Base-by-base conservation (phyloP, 2,329 filamentous ascomycete genomes). In the Pyricularia grisea region DNA sequence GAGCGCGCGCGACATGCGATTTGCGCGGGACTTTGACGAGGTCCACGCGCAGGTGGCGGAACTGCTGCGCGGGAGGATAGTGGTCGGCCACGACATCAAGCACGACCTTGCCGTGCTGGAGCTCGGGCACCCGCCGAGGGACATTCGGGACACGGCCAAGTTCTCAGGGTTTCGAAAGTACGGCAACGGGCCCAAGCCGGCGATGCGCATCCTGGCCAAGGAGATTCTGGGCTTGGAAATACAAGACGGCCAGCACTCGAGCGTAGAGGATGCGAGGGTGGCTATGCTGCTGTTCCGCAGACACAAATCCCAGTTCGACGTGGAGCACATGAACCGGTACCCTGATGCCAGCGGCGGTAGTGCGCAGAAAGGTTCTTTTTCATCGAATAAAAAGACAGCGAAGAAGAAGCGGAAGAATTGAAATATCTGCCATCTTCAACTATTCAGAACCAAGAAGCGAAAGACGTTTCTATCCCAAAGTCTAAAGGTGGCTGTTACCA, bases 201-300 rank as follows among this genome's bases (percentile, higher is more conserved):
- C 88, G 6, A 76, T 95, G 73, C 82, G 84, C 69, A 81, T 83
- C 20, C 78, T 91, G 30, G 85, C 87, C 1, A 81, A 81, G 69
- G 82, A 88, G 74, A 75, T 90, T 9, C 75, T 91, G 1, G 83
- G 83, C 0, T 78, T 89, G 5, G 87, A 89, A 67, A 90, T 91
- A 68, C 89, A 91, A 73, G 80, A 78, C 25, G 88, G 87, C 0
- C 81, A 85, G 30, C 89, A 91, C 77, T 90, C 87, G 1, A 91
- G 88, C 77, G 80, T 90, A 71, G 83, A 90, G 81, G 95, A 99
- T 82, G 95, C 95, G 1, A 84, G 93, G 73, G 93, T 92, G 5
- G 90, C 93, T 0, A 98, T 99, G 93, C 81, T 94, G 69, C 81
- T 99, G 61, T 98, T 97, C 76, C 85, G 92, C 71, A 87, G 88